Conservation (phyloP, 2,329 filamentous ascomycete genomes). For the Cercospora sesami region DNA sequence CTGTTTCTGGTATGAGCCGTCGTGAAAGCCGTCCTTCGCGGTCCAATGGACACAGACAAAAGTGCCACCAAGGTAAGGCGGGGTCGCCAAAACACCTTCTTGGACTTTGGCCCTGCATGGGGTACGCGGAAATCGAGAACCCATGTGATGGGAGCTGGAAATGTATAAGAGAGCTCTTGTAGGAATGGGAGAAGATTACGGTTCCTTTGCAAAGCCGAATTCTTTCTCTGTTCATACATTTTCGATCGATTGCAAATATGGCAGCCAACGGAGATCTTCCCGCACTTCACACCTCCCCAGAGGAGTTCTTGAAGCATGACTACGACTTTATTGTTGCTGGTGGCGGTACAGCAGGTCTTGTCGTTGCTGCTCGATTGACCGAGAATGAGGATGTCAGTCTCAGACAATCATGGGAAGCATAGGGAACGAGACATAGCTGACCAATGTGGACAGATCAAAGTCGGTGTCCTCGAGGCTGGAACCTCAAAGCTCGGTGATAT, state of each 20-base stretch:
- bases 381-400: conserved; percentile 37
- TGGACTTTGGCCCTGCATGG: conserved; percentile 12
- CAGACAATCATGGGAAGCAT: conserved; percentile 14
- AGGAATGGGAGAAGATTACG: background rate
- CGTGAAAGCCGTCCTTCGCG: background rate
- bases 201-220: background rate
- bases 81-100: background rate
- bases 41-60: background rate
- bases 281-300: conserved; percentile 30
- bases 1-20: conserved; percentile 7
- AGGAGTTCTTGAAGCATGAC: conserved; percentile 32
- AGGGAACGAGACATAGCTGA: background rate
- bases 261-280: conserved; percentile 30
- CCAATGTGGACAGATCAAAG: background rate
- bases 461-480: conserved; percentile 39
- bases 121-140: conserved; percentile 6
- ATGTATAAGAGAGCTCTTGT: conserved; percentile 8
- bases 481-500: conserved; percentile 31
- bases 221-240: background rate
- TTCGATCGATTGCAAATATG: conserved; percentile 17
- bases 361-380: conserved; percentile 35
- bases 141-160: conserved; percentile 9
- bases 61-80: conserved; percentile 11
- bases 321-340: conserved; percentile 38
- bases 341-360: conserved; percentile 38